Conservation (phyloP, 805 yeast species). For the Nakazawaea ernobii region DNA sequence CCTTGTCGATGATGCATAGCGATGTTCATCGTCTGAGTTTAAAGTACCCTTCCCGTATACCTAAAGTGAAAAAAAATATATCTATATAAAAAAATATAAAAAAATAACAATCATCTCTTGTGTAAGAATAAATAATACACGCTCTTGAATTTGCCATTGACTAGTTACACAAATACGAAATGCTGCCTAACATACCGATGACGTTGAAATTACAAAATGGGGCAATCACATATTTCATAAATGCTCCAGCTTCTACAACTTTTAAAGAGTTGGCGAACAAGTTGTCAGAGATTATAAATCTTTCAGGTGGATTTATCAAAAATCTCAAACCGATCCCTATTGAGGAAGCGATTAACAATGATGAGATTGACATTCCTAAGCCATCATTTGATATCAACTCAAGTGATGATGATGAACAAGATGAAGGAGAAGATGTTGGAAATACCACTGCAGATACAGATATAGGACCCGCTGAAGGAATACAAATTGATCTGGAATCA, state of each 20-base stretch:
- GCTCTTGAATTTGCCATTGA: not conserved
- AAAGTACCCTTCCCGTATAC: not conserved
- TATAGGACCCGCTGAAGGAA: conserved; percentile 8
- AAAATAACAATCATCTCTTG: too few species aligned
- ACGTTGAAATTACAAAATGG: conserved; percentile 28
- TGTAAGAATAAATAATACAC: not conserved
- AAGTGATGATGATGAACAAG: conserved; percentile 25
- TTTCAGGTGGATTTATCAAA: conserved; percentile 42
- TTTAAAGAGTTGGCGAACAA: conserved; percentile 21
- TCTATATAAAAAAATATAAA: not conserved
- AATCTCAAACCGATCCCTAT: conserved; percentile 22
- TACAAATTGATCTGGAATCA: conserved; percentile 17
- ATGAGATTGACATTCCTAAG: conserved; percentile 32
- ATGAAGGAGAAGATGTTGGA: conserved; percentile 13
- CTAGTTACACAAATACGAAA: not conserved
- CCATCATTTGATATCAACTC: conserved; percentile 29
- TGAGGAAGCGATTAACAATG: conserved; percentile 20
- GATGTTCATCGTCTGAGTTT: not conserved
- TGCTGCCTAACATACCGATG: conserved; percentile 14
- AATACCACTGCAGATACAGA: conserved; percentile 7
- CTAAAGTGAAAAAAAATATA: not conserved
- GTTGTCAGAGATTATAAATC: conserved; percentile 33
- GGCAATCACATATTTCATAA: conserved; percentile 27
- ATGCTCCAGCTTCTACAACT: conserved; percentile 18
- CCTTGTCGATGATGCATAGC: conserved; percentile 10